Evolutionary conservation across 345 rosid genomes (phyloP).

Genomic region (Pugionium cornutum): DNA sequence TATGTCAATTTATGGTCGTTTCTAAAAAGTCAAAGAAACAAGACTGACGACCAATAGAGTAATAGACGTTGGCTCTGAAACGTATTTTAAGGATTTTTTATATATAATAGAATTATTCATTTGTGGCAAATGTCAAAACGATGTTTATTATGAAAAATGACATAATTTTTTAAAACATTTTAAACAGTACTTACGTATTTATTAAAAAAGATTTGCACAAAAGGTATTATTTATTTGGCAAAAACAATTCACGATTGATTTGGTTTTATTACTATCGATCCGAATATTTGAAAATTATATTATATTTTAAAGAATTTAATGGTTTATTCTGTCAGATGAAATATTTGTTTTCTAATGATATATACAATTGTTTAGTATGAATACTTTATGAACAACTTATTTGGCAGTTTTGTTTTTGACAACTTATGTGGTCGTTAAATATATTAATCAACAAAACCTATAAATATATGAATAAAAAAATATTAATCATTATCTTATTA

Average conservation of each 20-base stretch:
- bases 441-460: background rate
- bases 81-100: too few species aligned
- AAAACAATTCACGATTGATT: background rate
- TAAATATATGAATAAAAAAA: too few species aligned
- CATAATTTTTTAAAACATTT: background rate
- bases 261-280: background rate
- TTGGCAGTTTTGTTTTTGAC: too few species aligned
- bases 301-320: constrained; percentile 6
- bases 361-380: constrained; percentile 12
- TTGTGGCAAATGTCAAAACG: too few species aligned
- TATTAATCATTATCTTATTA: background rate
- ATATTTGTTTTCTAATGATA: constrained; percentile 8
- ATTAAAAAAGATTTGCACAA: background rate
- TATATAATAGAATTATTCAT: too few species aligned
- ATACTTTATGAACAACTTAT: background rate
- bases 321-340: constrained; percentile 9
- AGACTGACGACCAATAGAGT: too few species aligned
- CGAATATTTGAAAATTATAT: background rate
- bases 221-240: background rate
- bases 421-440: constrained; percentile 7
- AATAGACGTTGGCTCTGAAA: too few species aligned
- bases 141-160: too few species aligned
- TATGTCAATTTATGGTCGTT: too few species aligned
- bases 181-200: background rate
- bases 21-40: too few species aligned